Evolutionary conservation across 176 grass and related monocot species (phyloP).

Genomic region (Zoysia pacifica): DNA sequence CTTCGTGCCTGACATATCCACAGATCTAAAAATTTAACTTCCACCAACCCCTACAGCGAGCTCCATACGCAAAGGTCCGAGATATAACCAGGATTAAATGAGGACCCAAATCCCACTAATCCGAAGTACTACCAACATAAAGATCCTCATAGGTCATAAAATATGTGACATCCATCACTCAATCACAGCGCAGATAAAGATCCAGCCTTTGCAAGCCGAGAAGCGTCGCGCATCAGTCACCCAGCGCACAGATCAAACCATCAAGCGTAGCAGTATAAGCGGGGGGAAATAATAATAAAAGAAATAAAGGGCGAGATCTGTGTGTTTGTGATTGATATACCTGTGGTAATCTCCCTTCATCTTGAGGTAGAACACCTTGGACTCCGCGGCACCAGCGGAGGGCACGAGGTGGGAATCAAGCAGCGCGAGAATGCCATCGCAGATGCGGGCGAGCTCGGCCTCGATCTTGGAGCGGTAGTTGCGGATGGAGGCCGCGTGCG

Average conservation of each 20-base stretch:
- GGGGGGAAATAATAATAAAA: not conserved
- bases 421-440: conserved; percentile 67
- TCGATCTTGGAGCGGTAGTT: conserved; percentile 75
- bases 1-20: not conserved
- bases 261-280: not conserved
- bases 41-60: not conserved
- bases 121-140: not conserved
- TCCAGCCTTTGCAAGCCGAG: not conserved
- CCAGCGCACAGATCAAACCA: not conserved
- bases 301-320: not conserved
- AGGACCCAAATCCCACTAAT: not conserved
- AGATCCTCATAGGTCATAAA: not conserved
- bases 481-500: conserved; percentile 57
- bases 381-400: conserved; percentile 65
- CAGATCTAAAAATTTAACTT: conserved; percentile 15
- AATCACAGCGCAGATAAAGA: not conserved
- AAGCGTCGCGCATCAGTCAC: not conserved
- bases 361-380: conserved; percentile 94
- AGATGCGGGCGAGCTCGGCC: conserved; percentile 73
- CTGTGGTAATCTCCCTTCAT: conserved; percentile 96
- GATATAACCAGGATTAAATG: not conserved
- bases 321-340: conserved; percentile 8
- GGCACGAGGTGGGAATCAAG: conserved; percentile 85
- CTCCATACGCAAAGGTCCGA: not conserved
- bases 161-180: not conserved